These are phyloP conservation scores for Silene uniflora DNA, from an alignment of 148 eudicot genomes.

Conservation along the genomic window DNA sequence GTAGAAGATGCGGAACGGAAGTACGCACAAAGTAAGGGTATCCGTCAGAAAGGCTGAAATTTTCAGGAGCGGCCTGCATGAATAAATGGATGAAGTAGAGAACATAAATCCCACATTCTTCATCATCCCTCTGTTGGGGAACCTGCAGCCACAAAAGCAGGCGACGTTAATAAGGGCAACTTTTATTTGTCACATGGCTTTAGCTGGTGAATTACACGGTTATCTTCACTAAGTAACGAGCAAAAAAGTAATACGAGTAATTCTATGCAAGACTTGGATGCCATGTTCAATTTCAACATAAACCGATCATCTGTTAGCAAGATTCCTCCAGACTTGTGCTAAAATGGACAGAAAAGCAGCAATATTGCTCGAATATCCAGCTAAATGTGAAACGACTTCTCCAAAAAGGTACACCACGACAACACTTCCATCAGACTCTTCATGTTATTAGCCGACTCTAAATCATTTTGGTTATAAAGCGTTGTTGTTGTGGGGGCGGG, in stretches of 20 bases:
- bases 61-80: conserved; percentile 43
- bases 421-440: not conserved
- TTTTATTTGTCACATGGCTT: no score
- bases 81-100: conserved; percentile 49
- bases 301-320: not conserved
- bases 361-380: not conserved
- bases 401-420: not conserved
- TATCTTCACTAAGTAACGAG: no score
- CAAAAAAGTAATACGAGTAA: no score
- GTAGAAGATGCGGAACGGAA: not conserved
- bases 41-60: conserved; percentile 33
- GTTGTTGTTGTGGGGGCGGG: not conserved
- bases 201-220: no score
- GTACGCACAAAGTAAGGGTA: conserved; percentile 49
- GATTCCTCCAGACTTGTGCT: not conserved
- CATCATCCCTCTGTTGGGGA: conserved; percentile 53
- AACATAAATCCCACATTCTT: conserved; percentile 50
- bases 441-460: not conserved
- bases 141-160: conserved; percentile 41
- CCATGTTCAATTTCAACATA: not conserved
- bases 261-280: not conserved
- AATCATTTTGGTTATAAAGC: not conserved
- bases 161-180: not conserved
- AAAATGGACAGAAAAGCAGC: not conserved
- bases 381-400: not conserved